Conservation (phyloP, 1,284 basidiomycete species). For the Moesziomyces parantarcticus region DNA sequence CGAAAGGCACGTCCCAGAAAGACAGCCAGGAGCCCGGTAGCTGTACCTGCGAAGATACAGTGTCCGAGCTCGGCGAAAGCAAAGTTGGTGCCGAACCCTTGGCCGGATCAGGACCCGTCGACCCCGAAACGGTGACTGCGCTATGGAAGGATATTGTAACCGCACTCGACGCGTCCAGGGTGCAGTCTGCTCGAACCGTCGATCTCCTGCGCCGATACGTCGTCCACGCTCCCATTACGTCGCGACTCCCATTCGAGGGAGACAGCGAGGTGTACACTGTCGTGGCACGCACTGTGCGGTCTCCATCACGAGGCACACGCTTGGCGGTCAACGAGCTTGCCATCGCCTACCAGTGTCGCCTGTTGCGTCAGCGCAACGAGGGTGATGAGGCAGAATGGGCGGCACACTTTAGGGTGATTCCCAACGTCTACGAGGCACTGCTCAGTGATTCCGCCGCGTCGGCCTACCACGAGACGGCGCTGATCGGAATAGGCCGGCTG, state of each 20-base stretch:
- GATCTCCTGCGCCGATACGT: conserved; percentile 32
- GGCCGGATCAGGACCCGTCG: background rate
- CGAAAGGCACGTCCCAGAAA: background rate
- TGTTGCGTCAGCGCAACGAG: conserved; percentile 22
- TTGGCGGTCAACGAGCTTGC: conserved; percentile 39
- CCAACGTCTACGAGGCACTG: conserved; percentile 18
- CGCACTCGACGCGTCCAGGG: conserved; percentile 15
- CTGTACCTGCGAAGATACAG: background rate
- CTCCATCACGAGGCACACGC: conserved; percentile 15
- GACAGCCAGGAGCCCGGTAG: background rate
- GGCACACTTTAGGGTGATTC: conserved; percentile 17
- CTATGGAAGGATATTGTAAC: conserved; percentile 26
- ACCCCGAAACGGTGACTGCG: conserved; percentile 7
- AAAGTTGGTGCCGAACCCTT: background rate
- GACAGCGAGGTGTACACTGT: conserved; percentile 24
- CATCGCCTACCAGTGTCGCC: conserved; percentile 22
- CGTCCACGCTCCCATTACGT: conserved; percentile 11
- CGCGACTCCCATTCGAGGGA: conserved; percentile 14
- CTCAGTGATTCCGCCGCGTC: conserved; percentile 13
- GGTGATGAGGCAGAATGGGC: conserved; percentile 31
- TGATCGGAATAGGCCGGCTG: conserved; percentile 43
- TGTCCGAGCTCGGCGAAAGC: background rate
- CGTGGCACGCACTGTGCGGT: conserved; percentile 17
- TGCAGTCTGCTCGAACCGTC: conserved; percentile 17
- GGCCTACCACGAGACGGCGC: conserved; percentile 39